Conservation (phyloP, 805 yeast species). For the Metschnikowia continentalis region DNA sequence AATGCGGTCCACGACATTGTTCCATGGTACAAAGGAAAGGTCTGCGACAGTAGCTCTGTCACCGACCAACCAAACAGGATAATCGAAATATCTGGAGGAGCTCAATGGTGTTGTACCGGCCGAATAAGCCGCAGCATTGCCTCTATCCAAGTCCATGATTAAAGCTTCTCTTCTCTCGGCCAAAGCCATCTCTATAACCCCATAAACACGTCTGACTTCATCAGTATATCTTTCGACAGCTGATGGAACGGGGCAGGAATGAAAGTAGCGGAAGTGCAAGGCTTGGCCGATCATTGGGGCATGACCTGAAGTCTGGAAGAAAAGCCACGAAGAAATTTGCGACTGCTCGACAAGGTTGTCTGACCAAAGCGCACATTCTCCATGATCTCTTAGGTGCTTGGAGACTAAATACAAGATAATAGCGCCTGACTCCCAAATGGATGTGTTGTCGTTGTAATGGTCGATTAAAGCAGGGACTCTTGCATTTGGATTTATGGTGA, state of each 20-base stretch:
- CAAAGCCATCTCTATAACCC: constrained; percentile 90
- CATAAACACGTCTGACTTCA: constrained; percentile 89
- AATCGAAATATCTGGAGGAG: constrained; percentile 81
- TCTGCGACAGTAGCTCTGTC: constrained; percentile 81
- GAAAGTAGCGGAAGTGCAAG: constrained; percentile 87
- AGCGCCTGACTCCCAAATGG: constrained; percentile 95
- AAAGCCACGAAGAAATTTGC: constrained; percentile 83
- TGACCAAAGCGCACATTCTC: constrained; percentile 75
- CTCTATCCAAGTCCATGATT: constrained; percentile 83
- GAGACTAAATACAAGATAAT: constrained; percentile 79
- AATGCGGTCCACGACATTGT: constrained; percentile 87
- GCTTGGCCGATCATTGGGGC: constrained; percentile 99
- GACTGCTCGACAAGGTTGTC: constrained; percentile 74
- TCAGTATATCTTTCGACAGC: constrained; percentile 89
- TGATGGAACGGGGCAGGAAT: constrained; percentile 75
- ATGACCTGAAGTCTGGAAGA: constrained; percentile 94
- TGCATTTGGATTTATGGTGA: constrained; percentile 92
- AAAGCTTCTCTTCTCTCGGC: constrained; percentile 90
- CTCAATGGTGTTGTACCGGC: constrained; percentile 86
- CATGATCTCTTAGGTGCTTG: constrained; percentile 57
- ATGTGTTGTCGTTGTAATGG: constrained; percentile 72
- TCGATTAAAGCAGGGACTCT: constrained; percentile 93
- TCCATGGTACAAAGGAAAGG: constrained; percentile 93
- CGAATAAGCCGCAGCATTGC: constrained; percentile 81
- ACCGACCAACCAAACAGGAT: constrained; percentile 94